Evolutionary conservation across 2,329 filamentous ascomycete genomes (phyloP), one percentile per base, ranked within the genome.

Genomic region (Fusarium sp.): DNA sequence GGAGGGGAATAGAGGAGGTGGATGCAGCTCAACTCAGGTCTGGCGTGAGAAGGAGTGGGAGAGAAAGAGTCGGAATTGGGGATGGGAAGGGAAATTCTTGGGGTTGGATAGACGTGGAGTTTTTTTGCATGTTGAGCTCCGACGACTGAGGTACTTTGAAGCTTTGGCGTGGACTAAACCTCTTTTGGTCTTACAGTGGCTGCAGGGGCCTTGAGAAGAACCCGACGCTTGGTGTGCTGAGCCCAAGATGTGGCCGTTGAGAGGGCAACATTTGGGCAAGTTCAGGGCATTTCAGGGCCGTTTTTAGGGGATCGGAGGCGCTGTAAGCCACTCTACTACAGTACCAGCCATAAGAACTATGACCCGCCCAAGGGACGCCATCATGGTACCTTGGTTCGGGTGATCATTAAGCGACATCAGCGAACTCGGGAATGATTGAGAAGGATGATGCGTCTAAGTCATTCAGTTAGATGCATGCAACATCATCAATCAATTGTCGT

Each of bases 121-220:
- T 77, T 77, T 77, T 77, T 76, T 70, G 63, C 68, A 51, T 70
- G 75, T 77, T 77, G 76, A 77, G 75, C 75, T 76, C 72, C 71
- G 70, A 72, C 66, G 70, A 67, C 68, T 66, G 57, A 73, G 73
- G 49, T 46, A 71, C 73, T 71, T 58, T 72, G 72, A 65, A 69
- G 69, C 64, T 71, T 70, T 70, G 68, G 69, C 67, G 68, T 53
- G 53, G 61, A 55, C 68, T 70, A 70, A 67, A n/a, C 68, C 65
- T 15, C 15, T 60, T 68, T 45, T 25, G 68, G 66, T 27, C 11
- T 15, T 58, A 62, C 53, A 56, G 56, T 55, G 57, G 49, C 58
- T 53, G 35, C 42, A 59, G 54, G 56, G 54, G 56, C 61, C 50
- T 49, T 57, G 48, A 19, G 25, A 50, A 59, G 56, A 59, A 43